These are phyloP conservation scores for Tillandsia leiboldiana DNA, from an alignment of 176 grass and related monocot genomes.

Conservation along the genomic window DNA sequence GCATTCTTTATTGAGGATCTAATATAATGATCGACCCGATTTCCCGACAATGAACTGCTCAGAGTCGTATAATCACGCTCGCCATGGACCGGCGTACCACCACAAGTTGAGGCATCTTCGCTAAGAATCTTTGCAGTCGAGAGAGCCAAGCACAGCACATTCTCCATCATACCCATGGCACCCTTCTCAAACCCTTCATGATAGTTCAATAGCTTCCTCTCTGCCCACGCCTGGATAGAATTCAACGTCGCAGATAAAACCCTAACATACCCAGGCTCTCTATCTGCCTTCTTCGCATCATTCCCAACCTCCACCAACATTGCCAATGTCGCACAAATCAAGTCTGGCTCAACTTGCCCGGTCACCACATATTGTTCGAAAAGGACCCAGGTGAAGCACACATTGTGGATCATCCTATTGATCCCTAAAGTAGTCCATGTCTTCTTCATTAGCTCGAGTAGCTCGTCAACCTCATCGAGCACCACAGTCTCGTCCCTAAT, in stretches of 20 bases:
- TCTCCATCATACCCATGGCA: constrained; percentile 31
- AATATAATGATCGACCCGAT: constrained; percentile 42
- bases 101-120: constrained; percentile 24
- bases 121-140: constrained; percentile 30
- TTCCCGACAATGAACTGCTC: constrained; percentile 7
- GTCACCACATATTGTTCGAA: constrained; percentile 52
- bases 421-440: constrained; percentile 49
- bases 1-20: constrained; percentile 43
- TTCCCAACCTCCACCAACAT: constrained; percentile 45
- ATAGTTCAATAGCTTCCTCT: constrained; percentile 54
- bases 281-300: constrained; percentile 14
- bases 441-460: constrained; percentile 55
- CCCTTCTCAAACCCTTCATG: constrained; percentile 37
- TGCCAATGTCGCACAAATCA: constrained; percentile 37
- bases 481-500: constrained; percentile 43
- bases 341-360: constrained; percentile 30
- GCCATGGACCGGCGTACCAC: constrained; percentile 7
- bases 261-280: constrained; percentile 38
- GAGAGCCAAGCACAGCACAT: constrained; percentile 32
- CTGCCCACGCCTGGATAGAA: constrained; percentile 42
- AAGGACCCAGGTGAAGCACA: constrained; percentile 64
- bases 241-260: constrained; percentile 35
- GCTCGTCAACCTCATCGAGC: constrained; percentile 65
- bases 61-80: constrained; percentile 10
- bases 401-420: constrained; percentile 43